phyloP scores from a whole-genome alignment of 2,329 filamentous ascomycete genomes.

The Chaetomiaceae sp. region DNA sequence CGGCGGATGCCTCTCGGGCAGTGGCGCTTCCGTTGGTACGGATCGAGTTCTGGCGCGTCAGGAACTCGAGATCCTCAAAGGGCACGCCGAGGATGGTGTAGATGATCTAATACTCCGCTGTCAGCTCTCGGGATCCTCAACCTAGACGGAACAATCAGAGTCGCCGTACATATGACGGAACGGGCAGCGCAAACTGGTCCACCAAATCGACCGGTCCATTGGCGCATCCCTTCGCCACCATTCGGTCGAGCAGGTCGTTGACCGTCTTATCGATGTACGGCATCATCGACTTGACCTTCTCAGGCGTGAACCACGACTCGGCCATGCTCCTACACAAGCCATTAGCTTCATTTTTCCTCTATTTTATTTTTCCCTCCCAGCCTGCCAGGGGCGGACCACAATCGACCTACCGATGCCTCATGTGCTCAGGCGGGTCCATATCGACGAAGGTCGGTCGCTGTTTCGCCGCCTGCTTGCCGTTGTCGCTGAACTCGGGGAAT shows the following conservation, averaged over 20 bases:
- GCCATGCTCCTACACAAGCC: slow-evolving; percentile 41
- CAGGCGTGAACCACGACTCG: slow-evolving; percentile 38
- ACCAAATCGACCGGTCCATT: slow-evolving; percentile 42
- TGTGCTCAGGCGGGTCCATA: slow-evolving; percentile 47
- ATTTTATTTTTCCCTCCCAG: too few species aligned
- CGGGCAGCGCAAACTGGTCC: slow-evolving; percentile 43
- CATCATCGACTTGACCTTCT: slow-evolving; percentile 37
- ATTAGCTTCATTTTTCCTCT: neutral
- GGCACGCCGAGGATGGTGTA: slow-evolving; percentile 48
- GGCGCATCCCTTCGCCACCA: slow-evolving; percentile 35
- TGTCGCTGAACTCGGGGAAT: slow-evolving; percentile 44
- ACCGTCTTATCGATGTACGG: slow-evolving; percentile 46
- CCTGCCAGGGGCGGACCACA: too few species aligned
- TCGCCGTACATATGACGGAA: slow-evolving; percentile 42
- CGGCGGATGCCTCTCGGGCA: slow-evolving; percentile 42
- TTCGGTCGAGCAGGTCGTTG: slow-evolving; percentile 38
- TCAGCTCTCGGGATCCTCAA: neutral
- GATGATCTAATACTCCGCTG: slow-evolving; percentile 37
- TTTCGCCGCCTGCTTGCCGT: slow-evolving; percentile 45
- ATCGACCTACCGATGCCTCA: slow-evolving; percentile 40
- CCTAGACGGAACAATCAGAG: neutral
- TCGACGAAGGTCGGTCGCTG: slow-evolving; percentile 48
- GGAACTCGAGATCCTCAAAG: slow-evolving; percentile 42
- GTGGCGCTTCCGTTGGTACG: slow-evolving; percentile 45
- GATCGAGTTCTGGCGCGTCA: slow-evolving; percentile 44